Evolutionary conservation across 148 eudicot species (phyloP).

Genomic region (Persicaria tinctoria): DNA sequence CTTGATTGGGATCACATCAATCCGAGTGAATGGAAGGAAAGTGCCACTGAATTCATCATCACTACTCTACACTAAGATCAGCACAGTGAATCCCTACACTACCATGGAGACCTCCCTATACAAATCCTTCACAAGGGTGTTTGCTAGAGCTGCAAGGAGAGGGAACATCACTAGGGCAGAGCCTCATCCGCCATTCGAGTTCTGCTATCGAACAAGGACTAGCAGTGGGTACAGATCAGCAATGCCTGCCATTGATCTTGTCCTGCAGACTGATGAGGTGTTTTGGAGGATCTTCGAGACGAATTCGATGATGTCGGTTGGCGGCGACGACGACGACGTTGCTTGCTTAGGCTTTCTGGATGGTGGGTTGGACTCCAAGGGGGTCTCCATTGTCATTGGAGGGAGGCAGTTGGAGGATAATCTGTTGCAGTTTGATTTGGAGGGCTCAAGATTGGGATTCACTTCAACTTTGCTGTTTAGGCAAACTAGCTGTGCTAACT

Average conservation of each 20-base stretch:
- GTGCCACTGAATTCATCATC: conserved; percentile 29
- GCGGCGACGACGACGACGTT: conserved; percentile 2
- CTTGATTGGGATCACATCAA: conserved; percentile 26
- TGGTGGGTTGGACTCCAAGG: conserved; percentile 26
- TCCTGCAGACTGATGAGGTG: conserved; percentile 25
- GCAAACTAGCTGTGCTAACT: conserved; percentile 35
- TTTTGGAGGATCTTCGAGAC: conserved; percentile 37
- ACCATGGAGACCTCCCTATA: conserved; percentile 27
- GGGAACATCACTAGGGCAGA: conserved; percentile 14
- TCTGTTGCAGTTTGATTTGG: conserved; percentile 67
- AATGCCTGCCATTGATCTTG: conserved; percentile 38
- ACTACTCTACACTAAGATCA: conserved; percentile 41
- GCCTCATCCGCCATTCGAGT: conserved; percentile 29
- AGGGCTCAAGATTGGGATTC: conserved; percentile 63
- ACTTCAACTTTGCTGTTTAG: conserved; percentile 49
- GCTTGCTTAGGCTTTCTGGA: conserved; percentile 42
- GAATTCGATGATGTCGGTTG: conserved; percentile 41
- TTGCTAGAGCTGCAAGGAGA: conserved; percentile 12
- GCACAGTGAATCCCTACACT: conserved; percentile 41
- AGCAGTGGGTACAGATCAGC: conserved; percentile 20
- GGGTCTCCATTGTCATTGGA: conserved; percentile 47
- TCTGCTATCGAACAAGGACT: conserved; percentile 21
- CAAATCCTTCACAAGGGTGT: conserved; percentile 20
- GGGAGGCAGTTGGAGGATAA: conserved; percentile 75
- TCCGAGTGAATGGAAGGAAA: conserved; percentile 19